Conservation (phyloP, 2,329 filamentous ascomycete genomes). For the Diaporthe citriasiana region DNA sequence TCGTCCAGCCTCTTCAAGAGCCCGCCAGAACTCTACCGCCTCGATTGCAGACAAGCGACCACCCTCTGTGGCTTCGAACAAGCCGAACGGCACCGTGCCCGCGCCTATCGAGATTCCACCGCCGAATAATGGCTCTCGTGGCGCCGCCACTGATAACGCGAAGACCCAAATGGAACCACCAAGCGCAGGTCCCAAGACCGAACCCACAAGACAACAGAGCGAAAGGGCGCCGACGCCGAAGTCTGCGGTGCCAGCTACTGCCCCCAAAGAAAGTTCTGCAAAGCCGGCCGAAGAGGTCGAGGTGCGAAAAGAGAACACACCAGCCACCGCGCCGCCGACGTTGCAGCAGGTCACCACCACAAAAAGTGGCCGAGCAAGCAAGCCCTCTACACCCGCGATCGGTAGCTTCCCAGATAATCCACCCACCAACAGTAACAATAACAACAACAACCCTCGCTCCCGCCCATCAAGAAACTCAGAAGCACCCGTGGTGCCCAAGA, state of each 20-base stretch:
- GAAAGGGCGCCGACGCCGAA: constrained; percentile 42
- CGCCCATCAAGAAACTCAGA: constrained; percentile 66
- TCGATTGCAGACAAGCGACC: constrained; percentile 71
- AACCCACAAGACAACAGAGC: constrained; percentile 42
- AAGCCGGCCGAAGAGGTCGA: constrained; percentile 62
- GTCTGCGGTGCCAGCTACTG: constrained; percentile 49
- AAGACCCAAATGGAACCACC: constrained; percentile 66
- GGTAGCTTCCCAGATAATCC: constrained; percentile 68
- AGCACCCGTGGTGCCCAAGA: constrained; percentile 58
- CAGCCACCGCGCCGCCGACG: constrained; percentile 55
- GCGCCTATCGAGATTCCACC: constrained; percentile 54
- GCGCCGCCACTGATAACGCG: constrained; percentile 56
- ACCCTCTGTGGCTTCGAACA: constrained; percentile 72
- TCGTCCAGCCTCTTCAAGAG: constrained; percentile 77
- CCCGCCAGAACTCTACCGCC: constrained; percentile 81
- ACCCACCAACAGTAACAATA: constrained; percentile 33
- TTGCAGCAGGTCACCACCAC: constrained; percentile 55
- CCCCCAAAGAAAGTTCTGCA: constrained; percentile 50
- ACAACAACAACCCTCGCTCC: constrained; percentile 59
- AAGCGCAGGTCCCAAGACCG: constrained; percentile 54
- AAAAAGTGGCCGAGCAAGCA: constrained; percentile 76
- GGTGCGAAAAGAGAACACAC: constrained; percentile 56
- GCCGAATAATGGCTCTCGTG: constrained; percentile 50
- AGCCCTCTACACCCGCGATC: constrained; percentile 75
- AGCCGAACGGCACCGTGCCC: constrained; percentile 66